phyloP scores from a whole-genome alignment of 768 basidiomycete genomes.

The Mycena vitilis region DNA sequence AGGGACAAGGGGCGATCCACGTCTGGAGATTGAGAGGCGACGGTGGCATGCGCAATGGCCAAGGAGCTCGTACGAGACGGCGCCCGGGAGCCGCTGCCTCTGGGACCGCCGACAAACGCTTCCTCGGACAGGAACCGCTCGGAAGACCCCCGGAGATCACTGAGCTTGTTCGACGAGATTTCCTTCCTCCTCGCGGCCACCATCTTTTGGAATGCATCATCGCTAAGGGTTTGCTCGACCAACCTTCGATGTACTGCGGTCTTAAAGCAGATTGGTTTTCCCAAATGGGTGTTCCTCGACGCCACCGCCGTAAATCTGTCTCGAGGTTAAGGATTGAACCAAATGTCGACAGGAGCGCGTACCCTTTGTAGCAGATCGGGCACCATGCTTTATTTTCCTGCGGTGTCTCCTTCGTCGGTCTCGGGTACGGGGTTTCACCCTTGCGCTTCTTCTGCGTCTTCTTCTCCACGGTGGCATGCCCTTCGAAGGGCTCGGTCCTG shows the following conservation, averaged over 20 bases:
- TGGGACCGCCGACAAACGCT: not conserved
- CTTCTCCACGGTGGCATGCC: not conserved
- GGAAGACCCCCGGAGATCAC: constrained; percentile 5
- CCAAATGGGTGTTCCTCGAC: constrained; percentile 16
- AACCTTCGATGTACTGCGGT: not conserved
- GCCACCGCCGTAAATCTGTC: constrained; percentile 1
- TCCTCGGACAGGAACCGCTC: not conserved
- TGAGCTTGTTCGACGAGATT: not conserved
- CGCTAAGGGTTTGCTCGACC: not conserved
- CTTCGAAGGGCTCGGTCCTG: too few species aligned
- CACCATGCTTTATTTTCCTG: not conserved
- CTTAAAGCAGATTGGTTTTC: not conserved
- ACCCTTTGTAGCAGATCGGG: constrained; percentile 15
- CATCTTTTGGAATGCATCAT: not conserved
- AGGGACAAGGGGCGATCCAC: not conserved
- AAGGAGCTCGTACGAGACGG: not conserved
- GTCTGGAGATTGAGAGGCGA: not conserved
- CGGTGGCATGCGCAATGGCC: constrained; percentile 1
- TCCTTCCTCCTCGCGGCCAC: not conserved
- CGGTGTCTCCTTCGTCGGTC: not conserved
- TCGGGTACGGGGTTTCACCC: not conserved
- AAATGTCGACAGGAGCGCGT: not conserved
- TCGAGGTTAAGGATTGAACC: constrained; percentile 3
- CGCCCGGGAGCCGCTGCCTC: not conserved
- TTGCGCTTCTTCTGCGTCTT: constrained; percentile 3